Conservation (phyloP, 1,139 yeast species). For the Arxiozyma telluris region DNA sequence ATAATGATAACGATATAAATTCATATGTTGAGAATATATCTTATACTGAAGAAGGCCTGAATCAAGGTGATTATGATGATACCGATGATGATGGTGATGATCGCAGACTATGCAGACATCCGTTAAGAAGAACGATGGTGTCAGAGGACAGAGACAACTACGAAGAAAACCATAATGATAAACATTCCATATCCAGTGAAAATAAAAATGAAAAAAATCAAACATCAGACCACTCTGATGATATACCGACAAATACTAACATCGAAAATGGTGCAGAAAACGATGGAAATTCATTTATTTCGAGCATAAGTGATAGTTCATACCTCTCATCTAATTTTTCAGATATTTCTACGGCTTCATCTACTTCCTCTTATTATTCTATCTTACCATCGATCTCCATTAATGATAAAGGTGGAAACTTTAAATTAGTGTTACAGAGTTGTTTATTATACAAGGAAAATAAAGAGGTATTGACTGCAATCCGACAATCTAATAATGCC, state of each 20-base stretch:
- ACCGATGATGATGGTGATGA: background rate
- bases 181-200: background rate
- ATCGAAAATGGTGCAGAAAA: background rate
- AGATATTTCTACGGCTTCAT: slow-evolving; percentile 1
- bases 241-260: background rate
- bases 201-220: background rate
- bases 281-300: background rate
- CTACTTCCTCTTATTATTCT: slow-evolving; percentile 15
- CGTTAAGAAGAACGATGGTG: slow-evolving; percentile 4
- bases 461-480: slow-evolving; percentile 26
- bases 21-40: background rate
- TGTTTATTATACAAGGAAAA: slow-evolving; percentile 22
- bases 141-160: background rate
- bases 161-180: background rate
- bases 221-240: background rate
- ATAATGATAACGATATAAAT: slow-evolving; percentile 3
- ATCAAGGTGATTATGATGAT: background rate
- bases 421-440: slow-evolving; percentile 28
- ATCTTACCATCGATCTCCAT: slow-evolving; percentile 29
- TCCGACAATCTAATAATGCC: slow-evolving; percentile 28
- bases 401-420: slow-evolving; percentile 22
- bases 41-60: background rate
- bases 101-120: slow-evolving; percentile 1
- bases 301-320: slow-evolving; percentile 4
- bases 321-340: background rate